phyloP scores from a whole-genome alignment of 345 rosid species.

The Punica granatum region DNA sequence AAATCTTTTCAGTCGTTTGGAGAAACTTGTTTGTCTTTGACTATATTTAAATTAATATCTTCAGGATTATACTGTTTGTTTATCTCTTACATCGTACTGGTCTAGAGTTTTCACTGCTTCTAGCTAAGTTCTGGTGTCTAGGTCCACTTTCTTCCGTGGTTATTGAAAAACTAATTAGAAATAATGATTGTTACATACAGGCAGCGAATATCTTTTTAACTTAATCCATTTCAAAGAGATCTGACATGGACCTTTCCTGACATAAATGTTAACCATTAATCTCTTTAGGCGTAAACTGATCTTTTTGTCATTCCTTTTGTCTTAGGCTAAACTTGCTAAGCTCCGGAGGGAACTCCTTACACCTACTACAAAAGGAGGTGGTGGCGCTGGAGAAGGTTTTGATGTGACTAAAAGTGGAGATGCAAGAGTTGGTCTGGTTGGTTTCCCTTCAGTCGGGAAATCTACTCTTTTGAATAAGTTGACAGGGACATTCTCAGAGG shows the following conservation, averaged over 20 bases:
- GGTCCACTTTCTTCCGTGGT: neutral
- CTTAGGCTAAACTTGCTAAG: constrained; percentile 92
- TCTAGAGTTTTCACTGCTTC: neutral
- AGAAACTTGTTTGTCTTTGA: neutral
- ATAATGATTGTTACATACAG: neutral
- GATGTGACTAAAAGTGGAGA: constrained; percentile 98
- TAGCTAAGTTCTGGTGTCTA: neutral
- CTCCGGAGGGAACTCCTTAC: constrained; percentile 85
- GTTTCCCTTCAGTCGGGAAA: constrained; percentile 96
- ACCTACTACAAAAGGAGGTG: constrained; percentile 87
- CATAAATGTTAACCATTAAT: neutral
- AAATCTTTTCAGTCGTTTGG: neutral
- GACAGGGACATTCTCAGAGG: constrained; percentile 97
- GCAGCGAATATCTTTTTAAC: neutral
- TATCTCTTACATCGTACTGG: neutral
- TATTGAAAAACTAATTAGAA: neutral
- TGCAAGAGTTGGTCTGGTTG: constrained; percentile 93
- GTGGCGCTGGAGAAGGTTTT: constrained; percentile 89
- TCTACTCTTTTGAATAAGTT: constrained; percentile 94
- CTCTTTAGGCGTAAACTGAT: neutral
- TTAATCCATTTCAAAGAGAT: neutral
- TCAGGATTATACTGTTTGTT: neutral
- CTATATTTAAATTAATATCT: neutral
- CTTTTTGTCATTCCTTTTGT: constrained; percentile 1
- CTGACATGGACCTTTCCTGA: neutral